A percentile compares a stretch with the other conserved stretches of the same genome.
Evolutionary conservation across 75 land plant genomes (phyloP).

Genomic region (Pinus tabuliformis): DNA sequence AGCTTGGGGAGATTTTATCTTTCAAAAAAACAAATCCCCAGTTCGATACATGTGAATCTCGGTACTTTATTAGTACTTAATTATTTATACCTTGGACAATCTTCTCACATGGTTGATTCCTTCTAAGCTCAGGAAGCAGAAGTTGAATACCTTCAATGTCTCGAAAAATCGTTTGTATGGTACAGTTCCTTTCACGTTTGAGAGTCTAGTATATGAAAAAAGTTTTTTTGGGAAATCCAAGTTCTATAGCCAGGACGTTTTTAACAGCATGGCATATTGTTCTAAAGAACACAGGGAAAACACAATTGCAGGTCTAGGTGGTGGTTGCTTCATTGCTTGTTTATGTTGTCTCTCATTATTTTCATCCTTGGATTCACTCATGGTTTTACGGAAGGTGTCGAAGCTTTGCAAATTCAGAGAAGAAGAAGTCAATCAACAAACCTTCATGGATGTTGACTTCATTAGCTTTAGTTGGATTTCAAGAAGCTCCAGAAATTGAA

Average conservation of each 20-base stretch:
- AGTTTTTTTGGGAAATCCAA: constrained; percentile 51
- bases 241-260: constrained; percentile 30
- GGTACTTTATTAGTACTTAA: constrained; percentile 36
- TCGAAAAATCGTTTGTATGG: constrained; percentile 62
- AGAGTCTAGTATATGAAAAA: constrained; percentile 44
- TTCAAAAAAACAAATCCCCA: constrained; percentile 49
- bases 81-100: constrained; percentile 47
- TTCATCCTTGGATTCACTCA: no score
- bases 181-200: constrained; percentile 31
- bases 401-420: no score
- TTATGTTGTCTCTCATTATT: no score
- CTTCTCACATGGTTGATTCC: constrained; percentile 59
- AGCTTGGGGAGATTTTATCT: constrained; percentile 44
- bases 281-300: no score
- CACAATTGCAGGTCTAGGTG: no score
- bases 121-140: constrained; percentile 36
- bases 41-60: constrained; percentile 53
- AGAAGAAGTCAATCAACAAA: no score
- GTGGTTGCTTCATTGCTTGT: no score
- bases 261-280: no score
- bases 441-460: no score
- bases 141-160: constrained; percentile 59
- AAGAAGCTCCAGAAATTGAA: constrained; percentile 73
- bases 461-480: constrained; percentile 44
- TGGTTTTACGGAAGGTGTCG: no score